Evolutionary conservation across 768 basidiomycete genomes (phyloP).

Genomic region (Fomitopsis pulvina): DNA sequence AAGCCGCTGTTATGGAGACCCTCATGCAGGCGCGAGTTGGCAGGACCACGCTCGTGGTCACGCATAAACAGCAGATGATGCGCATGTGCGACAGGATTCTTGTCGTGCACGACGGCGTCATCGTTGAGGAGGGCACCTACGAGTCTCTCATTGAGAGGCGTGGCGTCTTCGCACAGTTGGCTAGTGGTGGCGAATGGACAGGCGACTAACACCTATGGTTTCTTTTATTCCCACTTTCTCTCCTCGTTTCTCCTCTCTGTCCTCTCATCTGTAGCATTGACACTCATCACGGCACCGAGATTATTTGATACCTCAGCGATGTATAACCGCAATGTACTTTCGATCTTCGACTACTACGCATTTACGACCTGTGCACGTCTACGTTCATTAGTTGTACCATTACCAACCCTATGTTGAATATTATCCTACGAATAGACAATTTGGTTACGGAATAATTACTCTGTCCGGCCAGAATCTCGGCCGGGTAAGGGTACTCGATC

Average conservation of each 20-base stretch:
- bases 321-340: constrained; percentile 13
- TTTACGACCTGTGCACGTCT: not conserved
- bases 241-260: not conserved
- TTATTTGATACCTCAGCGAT: constrained; percentile 15
- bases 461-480: not conserved
- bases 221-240: not conserved
- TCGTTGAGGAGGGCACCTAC: constrained; percentile 76
- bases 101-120: constrained; percentile 68
- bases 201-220: constrained; percentile 7
- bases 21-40: constrained; percentile 57
- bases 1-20: constrained; percentile 74
- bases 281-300: constrained; percentile 2
- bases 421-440: not conserved
- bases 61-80: constrained; percentile 91
- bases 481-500: too few species aligned
- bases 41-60: constrained; percentile 85
- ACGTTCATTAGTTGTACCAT: not conserved
- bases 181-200: constrained; percentile 70
- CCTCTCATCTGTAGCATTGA: constrained; percentile 2
- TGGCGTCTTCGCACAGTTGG: constrained; percentile 73
- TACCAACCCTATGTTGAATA: not conserved
- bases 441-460: not conserved
- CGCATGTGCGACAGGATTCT: constrained; percentile 85
- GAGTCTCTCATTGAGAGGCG: constrained; percentile 58
- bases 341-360: constrained; percentile 13